Evolutionary conservation across 2,329 filamentous ascomycete species (phyloP).

Genomic region (Diplodia scrobiculata): DNA sequence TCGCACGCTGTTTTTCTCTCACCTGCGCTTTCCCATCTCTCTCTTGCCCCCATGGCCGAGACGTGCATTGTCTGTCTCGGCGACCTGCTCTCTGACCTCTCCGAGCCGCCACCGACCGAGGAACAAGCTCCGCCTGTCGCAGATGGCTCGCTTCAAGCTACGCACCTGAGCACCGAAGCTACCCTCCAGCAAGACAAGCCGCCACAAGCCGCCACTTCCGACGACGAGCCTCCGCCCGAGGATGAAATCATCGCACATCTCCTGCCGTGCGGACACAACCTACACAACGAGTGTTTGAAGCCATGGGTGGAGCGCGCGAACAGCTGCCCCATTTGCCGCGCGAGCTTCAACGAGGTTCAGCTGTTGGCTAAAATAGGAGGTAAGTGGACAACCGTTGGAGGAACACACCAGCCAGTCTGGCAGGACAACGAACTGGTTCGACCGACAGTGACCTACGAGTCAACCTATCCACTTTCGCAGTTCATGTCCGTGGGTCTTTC

Average conservation of each 20-base stretch:
- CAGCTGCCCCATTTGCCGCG: conserved; percentile 95
- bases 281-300: conserved; percentile 89
- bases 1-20: conserved; percentile 28
- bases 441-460: conserved; percentile 19
- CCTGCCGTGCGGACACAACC: conserved; percentile 80
- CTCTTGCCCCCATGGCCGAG: conserved; percentile 58
- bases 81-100: conserved; percentile 60
- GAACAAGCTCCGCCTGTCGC: conserved; percentile 33
- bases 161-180: conserved; percentile 11
- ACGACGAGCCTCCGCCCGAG: conserved; percentile 43
- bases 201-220: conserved; percentile 35
- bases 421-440: conserved; percentile 23
- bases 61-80: conserved; percentile 72
- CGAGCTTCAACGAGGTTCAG: conserved; percentile 85
- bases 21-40: not conserved
- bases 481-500: conserved; percentile 28
- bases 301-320: conserved; percentile 97
- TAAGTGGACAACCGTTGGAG: conserved; percentile 51
- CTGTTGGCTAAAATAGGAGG: conserved; percentile 78
- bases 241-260: conserved; percentile 62
- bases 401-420: conserved; percentile 4
- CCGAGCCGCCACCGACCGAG: conserved; percentile 42
- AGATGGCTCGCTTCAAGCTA: conserved; percentile 29
- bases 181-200: conserved; percentile 14
- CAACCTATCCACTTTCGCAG: conserved; percentile 17